These are phyloP conservation scores for Cymbopogon flexuosus DNA, from an alignment of 202 grass and related monocot genomes.

Conservation along the genomic window DNA sequence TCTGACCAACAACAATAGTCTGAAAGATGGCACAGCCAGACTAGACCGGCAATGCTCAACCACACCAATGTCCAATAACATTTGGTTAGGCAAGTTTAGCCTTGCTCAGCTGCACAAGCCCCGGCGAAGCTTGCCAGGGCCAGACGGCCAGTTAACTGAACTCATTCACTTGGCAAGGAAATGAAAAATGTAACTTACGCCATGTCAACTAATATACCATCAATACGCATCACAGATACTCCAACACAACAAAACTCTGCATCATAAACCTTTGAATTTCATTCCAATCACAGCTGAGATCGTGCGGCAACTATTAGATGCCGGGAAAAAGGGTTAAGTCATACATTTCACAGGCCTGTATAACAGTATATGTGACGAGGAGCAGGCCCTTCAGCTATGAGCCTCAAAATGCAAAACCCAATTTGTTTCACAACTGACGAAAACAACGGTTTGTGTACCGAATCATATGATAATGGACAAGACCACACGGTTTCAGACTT, in stretches of 20 bases:
- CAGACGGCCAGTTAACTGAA: no score
- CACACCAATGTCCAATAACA: neutral
- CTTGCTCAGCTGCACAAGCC: neutral
- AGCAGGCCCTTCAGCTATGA: neutral
- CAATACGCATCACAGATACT: neutral
- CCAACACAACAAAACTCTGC: neutral
- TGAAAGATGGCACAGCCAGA: neutral
- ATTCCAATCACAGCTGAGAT: constrained; percentile 15
- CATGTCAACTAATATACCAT: neutral
- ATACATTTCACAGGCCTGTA: constrained; percentile 19
- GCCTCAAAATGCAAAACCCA: constrained; percentile 3
- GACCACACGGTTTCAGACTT: neutral
- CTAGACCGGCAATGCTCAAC: neutral
- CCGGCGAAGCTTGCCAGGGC: neutral
- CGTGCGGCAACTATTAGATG: neutral
- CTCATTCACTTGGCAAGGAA: no score
- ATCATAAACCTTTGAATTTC: neutral
- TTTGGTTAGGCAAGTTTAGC: neutral
- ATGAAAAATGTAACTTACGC: neutral
- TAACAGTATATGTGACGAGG: neutral
- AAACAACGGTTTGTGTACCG: neutral
- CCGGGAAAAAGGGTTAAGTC: neutral
- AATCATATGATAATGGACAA: constrained; percentile 12
- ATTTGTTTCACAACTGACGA: neutral
- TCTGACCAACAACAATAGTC: neutral